These are phyloP conservation scores for Candida dajiaensis DNA, from an alignment of 805 yeast species.

Conservation along the genomic window DNA sequence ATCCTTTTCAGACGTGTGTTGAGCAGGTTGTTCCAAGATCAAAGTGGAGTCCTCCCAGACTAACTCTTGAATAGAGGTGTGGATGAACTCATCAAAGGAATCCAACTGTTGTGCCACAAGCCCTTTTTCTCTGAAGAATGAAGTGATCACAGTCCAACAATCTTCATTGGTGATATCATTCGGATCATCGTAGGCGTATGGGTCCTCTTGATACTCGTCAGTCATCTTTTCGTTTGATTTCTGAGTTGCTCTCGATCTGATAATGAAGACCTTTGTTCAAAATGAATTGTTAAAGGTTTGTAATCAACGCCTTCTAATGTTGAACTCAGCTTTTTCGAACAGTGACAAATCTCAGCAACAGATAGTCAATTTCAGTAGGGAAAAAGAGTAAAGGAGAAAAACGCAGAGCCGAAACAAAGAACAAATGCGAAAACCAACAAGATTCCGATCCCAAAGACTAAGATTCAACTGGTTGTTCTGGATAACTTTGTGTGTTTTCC, in stretches of 20 bases:
- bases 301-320: background rate
- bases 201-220: constrained; percentile 43
- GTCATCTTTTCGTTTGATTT: constrained; percentile 9
- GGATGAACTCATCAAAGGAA: constrained; percentile 96
- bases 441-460: background rate
- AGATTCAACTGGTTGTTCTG: background rate
- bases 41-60: constrained; percentile 93
- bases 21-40: constrained; percentile 96
- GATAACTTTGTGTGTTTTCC: background rate
- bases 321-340: background rate
- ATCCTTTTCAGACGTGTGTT: constrained; percentile 87
- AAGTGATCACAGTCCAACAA: constrained; percentile 97
- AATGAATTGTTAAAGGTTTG: background rate
- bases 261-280: background rate
- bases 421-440: background rate
- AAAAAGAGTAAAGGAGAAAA: background rate
- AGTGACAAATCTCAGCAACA: background rate
- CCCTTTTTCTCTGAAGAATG: constrained; percentile 95
- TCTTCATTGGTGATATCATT: constrained; percentile 89
- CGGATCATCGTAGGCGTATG: constrained; percentile 46
- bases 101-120: constrained; percentile 97
- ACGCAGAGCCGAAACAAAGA: background rate
- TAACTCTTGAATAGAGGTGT: constrained; percentile 92
- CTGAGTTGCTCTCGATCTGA: background rate
- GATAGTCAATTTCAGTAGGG: background rate